These are phyloP conservation scores for Colletotrichum cuscutae DNA, from an alignment of 2,329 filamentous ascomycete species.

Conservation along the genomic window DNA sequence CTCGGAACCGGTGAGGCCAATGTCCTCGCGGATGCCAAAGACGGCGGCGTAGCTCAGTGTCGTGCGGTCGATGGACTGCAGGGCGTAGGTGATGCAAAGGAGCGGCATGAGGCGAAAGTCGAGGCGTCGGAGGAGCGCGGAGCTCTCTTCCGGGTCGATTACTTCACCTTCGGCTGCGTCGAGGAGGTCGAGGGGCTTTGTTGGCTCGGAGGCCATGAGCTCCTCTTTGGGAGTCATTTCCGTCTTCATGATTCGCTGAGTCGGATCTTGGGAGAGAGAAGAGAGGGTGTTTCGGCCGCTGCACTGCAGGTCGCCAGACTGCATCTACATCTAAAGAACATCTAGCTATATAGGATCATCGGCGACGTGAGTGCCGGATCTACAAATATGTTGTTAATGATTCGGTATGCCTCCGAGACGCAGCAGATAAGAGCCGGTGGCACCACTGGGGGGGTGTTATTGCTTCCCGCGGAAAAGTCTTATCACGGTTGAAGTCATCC, in stretches of 20 bases:
- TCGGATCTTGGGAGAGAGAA: not conserved
- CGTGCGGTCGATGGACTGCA: conserved; percentile 23
- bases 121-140: conserved; percentile 31
- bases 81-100: conserved; percentile 31
- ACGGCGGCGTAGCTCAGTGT: conserved; percentile 58
- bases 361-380: conserved; percentile 3
- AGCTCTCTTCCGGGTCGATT: conserved; percentile 4
- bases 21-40: conserved; percentile 62
- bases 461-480: conserved; percentile 15
- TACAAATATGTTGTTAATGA: not conserved
- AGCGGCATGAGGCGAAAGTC: conserved; percentile 39
- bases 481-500: conserved; percentile 16
- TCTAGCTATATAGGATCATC: not conserved
- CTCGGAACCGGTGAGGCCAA: conserved; percentile 60
- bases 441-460: not conserved
- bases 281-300: not conserved
- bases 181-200: conserved; percentile 24
- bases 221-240: conserved; percentile 13
- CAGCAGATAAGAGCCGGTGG: conserved; percentile 14
- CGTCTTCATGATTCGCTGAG: not conserved
- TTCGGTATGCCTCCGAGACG: not conserved
- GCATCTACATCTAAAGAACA: not conserved
- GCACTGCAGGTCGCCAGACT: not conserved
- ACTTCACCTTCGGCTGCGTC: conserved; percentile 20
- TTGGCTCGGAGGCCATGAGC: not conserved